Conservation (phyloP, 2,329 filamentous ascomycete species). For the Exophiala sp. region DNA sequence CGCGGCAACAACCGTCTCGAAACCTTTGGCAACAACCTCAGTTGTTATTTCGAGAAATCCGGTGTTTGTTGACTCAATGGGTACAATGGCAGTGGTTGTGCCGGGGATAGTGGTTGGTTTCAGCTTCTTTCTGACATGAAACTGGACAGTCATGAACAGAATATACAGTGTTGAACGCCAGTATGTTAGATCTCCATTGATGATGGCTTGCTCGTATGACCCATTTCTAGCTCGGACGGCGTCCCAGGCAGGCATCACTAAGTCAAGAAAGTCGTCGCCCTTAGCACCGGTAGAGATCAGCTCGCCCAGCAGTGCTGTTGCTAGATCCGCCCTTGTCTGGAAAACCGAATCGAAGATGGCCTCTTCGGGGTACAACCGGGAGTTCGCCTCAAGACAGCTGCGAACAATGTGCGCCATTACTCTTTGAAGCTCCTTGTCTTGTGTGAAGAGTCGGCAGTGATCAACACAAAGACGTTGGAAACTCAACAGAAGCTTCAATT, state of each 20-base stretch:
- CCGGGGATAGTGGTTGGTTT: constrained; percentile 32
- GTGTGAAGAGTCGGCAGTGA: constrained; percentile 62
- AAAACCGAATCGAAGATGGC: constrained; percentile 77
- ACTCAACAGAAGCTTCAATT: constrained; percentile 71
- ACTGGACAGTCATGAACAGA: constrained; percentile 74
- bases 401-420: constrained; percentile 71
- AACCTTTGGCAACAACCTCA: constrained; percentile 73
- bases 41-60: constrained; percentile 65
- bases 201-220: constrained; percentile 59
- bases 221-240: constrained; percentile 53
- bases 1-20: constrained; percentile 74
- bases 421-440: constrained; percentile 57
- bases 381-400: constrained; percentile 76
- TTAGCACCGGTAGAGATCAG: constrained; percentile 59
- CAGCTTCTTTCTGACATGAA: constrained; percentile 39
- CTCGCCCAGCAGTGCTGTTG: constrained; percentile 76
- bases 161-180: constrained; percentile 81
- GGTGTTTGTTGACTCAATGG: constrained; percentile 31
- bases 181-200: constrained; percentile 60
- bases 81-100: constrained; percentile 9
- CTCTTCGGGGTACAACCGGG: constrained; percentile 67
- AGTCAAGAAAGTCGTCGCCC: constrained; percentile 49
- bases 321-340: constrained; percentile 72
- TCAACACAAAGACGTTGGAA: constrained; percentile 89
- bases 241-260: constrained; percentile 60